Conservation (phyloP, 192 early-diverging fungal genomes). For the Entophlyctis helioformis region DNA sequence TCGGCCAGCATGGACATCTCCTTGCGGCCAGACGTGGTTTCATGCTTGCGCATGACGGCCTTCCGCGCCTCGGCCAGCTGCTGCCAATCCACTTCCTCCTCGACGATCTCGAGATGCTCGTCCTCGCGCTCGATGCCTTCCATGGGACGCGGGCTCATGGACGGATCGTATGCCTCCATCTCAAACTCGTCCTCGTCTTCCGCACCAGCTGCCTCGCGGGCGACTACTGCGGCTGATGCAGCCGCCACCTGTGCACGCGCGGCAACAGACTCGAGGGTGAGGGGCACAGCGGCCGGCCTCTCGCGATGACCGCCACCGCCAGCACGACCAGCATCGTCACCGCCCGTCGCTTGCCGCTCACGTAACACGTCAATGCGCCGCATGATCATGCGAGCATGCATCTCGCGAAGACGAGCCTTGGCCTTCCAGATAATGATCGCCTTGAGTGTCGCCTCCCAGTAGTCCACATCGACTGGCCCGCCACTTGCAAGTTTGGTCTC, state of each 20-base stretch:
- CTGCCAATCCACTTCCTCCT: conserved; percentile 47
- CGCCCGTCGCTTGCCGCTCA: conserved; percentile 39
- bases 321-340: too few relatives aligned
- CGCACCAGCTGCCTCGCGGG: conserved; percentile 7
- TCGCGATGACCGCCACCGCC: conserved; percentile 32
- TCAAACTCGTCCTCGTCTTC: conserved; percentile 35
- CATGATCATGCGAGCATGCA: conserved; percentile 66
- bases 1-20: too few relatives aligned
- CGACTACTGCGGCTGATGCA: too few relatives aligned
- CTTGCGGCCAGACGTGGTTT: too few relatives aligned
- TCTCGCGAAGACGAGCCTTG: conserved; percentile 59
- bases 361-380: conserved; percentile 63
- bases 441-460: conserved; percentile 79
- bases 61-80: too few relatives aligned
- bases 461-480: conserved; percentile 76
- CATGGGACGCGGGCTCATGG: conserved; percentile 52
- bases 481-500: conserved; percentile 51
- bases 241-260: conserved; percentile 19
- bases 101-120: conserved; percentile 35
- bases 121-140: conserved; percentile 40
- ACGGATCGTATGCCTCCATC: conserved; percentile 38
- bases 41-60: too few relatives aligned
- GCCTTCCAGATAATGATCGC: conserved; percentile 74
- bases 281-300: conserved; percentile 28
- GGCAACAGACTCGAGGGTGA: too few relatives aligned